Evolutionary conservation across 495 filamentous ascomycete species (phyloP), one percentile per base, ranked within the genome.

Genomic region (Annulohypoxylon maeteangense): DNA sequence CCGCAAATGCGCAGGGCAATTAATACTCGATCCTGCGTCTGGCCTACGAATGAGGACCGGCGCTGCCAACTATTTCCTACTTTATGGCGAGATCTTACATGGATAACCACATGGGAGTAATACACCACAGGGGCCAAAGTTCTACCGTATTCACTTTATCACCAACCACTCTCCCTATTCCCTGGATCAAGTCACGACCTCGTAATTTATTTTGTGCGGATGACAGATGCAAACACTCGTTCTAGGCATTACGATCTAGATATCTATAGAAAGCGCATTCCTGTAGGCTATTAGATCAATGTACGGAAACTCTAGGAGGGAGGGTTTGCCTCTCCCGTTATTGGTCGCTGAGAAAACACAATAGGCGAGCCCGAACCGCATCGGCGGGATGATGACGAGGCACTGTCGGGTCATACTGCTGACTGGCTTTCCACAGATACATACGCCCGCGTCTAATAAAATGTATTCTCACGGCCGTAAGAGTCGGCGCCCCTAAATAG

Each of bases 401-500:
- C 62, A 16, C 62, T 27, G n/a, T 18, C 50, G 50, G 50, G 31
- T 47, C 18, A 12, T 7, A 27, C 34, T 50, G 47, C 53, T 58
- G 53, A 61, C 47, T 50, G 47, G 56, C 56, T 63, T 25, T 54
- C 68, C 54, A 63, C 59, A 68, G 48, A 45, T 36, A 55, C 54
- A 38, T 47, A 47, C 34, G 38, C 31, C 23, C 27, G 18, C 64
- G 11, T 44, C 34, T 51, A 44, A 53, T 65, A 63, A 47, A 38
- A 61, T 42, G 14, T 51, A 31, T 16, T 31, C 62, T 65, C 62
- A 65, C 70, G 65, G 70, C 70, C 70, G 70, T 73, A 72, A 68
- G 27, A 29, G 32, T 63, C 44, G n/a, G 54, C 20, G n/a, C 29
- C 20, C 27, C 29, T 32, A 29, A 34, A 56, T 38, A 14, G 34